A percentile compares a stretch with the other conserved stretches of the same genome.
These are phyloP conservation scores for Polygonum maritimum DNA, from an alignment of 148 eudicot species.

Conservation along the genomic window DNA sequence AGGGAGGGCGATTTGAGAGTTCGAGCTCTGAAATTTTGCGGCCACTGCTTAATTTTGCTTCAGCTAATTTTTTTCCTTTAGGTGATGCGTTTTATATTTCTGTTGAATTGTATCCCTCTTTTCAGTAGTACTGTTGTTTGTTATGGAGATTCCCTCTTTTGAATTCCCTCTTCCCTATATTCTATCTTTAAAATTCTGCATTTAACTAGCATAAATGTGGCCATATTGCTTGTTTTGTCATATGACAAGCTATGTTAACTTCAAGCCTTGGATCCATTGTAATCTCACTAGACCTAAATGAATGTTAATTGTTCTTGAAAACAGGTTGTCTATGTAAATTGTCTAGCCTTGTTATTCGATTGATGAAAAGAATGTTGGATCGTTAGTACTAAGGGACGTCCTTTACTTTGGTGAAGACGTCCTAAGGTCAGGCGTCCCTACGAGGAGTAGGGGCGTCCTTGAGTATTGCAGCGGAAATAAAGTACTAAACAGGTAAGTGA, in stretches of 20 bases:
- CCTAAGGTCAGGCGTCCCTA: no score
- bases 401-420: no score
- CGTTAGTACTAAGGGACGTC: no score
- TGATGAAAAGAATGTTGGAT: neutral
- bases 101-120: neutral
- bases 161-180: neutral
- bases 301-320: neutral
- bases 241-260: neutral
- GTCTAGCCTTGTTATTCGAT: neutral
- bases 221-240: neutral
- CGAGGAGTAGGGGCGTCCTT: no score
- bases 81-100: conserved; percentile 7
- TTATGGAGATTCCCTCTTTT: neutral
- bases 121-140: neutral
- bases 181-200: neutral
- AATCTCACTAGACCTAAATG: neutral
- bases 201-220: neutral
- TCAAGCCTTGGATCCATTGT: neutral
- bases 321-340: neutral
- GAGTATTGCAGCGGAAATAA: no score
- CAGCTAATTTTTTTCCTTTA: neutral
- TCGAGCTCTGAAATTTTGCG: neutral
- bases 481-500: no score
- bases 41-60: neutral
- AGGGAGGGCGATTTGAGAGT: neutral